Base-by-base conservation (phyloP, 305 asterid species). In the Fraxinus xanthoxyloides region DNA sequence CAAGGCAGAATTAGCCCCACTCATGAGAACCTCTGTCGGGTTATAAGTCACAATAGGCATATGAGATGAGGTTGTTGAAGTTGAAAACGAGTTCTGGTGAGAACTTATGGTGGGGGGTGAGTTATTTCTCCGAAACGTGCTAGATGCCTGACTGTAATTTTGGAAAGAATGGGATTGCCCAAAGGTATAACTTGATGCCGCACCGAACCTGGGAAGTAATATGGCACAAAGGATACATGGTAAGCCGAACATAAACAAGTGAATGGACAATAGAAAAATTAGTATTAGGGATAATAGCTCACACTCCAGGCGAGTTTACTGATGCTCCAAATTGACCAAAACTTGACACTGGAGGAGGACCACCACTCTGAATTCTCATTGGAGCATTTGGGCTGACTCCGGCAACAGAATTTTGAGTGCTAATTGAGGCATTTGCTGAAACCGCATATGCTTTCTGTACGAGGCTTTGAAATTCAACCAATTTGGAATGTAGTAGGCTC, bases 381-480 rank as follows among this genome's bases (percentile, higher is more conserved):
- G 87, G 76, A 54, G 90, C 54, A 86, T 48, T 89, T 61, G 82
- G 83, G 48, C 30, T 51, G 38, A 76, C 84, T 46, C 83, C 84
- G 40, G 73, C 82, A 87, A 91, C 86, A 13, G 87, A 79, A 72
- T 78, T 88, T 79, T 89, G 97, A 43, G 87, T 56, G 87, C 86
- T 82, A 26, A 84, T 78, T 79, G 89, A 83, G 84, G 91, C 80
- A 88, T 84, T 85, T 69, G 92, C 61, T 78, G 89, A 75, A 84
- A 73, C 82, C 28, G 77, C 46, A 77, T 81, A 80, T 81, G 96
- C 92, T 77, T 89, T 91, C 78, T 84, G 91, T 81, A 85, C 31
- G 72, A 93, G 89, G 87, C 83, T 90, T 88, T 96, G 94, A 83
- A 93, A 94, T 85, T 94, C 98, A 79, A 67, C 86, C 82, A 89